Evolutionary conservation across 2,329 filamentous ascomycete species (phyloP), one percentile per base, ranked within the genome.

Genomic region (Albophoma yamanashiensis): DNA sequence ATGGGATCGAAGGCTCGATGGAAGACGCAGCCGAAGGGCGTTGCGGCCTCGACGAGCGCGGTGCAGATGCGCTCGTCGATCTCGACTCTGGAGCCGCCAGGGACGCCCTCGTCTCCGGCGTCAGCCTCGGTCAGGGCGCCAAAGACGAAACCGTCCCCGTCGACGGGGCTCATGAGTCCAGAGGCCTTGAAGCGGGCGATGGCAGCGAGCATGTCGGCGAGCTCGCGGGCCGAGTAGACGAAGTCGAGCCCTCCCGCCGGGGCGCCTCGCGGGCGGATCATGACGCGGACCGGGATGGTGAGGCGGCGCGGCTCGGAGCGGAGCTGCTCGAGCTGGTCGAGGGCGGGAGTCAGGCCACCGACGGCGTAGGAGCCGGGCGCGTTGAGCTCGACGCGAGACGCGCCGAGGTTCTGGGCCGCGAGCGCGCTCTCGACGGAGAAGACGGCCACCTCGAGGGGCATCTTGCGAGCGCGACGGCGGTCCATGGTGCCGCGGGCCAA

Each of bases 111-210:
- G 7, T 56, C 56, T 4, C 57, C 64, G 2, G 60, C 53, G 3
- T 45, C 42, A 25, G 58, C 53, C 27, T 62, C 58, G 40, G 58
- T 61, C 15, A 84, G 62, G 2, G 80, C 69, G 5, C 82, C 82
- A 63, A 85, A 82, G 9, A 85, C 82, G 64, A 85, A 85, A 1
- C 80, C 81, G 62, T 85, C 82, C 4, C 80, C 80, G 17, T 73
- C 71, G 1, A 65, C 63, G 0, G 69, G 63, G 34, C 73, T 65
- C 58, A 84, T 66, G 4, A 75, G 60, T 0, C 73, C 73, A 0
- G 73, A 66, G 0, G 64, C 64, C 56, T 72, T 74, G 66, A 83
- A 76, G 0, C 55, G 62, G 0, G 20, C 55, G 12, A 84, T 76
- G 9, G 70, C 64, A 2, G 63, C 59, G 47, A 64, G 64, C 82